Conservation (phyloP, 495 filamentous ascomycete species). For the Hamigera avellanea region DNA sequence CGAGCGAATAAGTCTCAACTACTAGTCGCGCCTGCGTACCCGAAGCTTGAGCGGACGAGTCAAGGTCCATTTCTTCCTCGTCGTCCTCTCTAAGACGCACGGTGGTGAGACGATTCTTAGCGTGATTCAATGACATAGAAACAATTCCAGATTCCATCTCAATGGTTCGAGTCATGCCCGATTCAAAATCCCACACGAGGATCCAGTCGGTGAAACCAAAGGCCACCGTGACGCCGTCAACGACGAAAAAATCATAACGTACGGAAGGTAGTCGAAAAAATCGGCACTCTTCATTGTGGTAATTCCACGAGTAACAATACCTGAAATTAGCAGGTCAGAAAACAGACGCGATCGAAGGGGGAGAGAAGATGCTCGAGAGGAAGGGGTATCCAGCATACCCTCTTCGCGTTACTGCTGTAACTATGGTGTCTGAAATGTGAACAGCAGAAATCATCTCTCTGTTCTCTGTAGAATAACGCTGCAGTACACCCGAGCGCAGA, state of each 20-base stretch:
- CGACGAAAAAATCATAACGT: conserved; percentile 4
- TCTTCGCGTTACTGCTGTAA: conserved; percentile 14
- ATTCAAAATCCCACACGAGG: conserved; percentile 15
- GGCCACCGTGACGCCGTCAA: conserved; percentile 10
- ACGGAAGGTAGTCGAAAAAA: conserved; percentile 14
- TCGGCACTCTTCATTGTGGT: conserved; percentile 9
- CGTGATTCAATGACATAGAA: conserved; percentile 4
- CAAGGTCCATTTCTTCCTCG: background rate
- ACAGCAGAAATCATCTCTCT: conserved; percentile 11
- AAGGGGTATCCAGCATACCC: conserved; percentile 12
- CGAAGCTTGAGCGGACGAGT: background rate
- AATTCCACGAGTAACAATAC: conserved; percentile 18
- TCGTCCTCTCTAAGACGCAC: conserved; percentile 5
- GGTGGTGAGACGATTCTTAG: conserved; percentile 3
- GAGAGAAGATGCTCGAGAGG: too few species aligned
- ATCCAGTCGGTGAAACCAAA: conserved; percentile 7
- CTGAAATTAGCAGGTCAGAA: too few species aligned
- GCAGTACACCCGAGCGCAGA: conserved; percentile 4
- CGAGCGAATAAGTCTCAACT: background rate
- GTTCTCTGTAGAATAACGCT: conserved; percentile 17
- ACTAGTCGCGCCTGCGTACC: background rate
- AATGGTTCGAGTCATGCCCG: conserved; percentile 9
- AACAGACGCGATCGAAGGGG: too few species aligned
- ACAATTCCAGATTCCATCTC: conserved; percentile 2
- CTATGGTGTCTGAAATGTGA: conserved; percentile 10